Base-by-base conservation (phyloP, 495 filamentous ascomycete species). In the Aspergillus wentii region DNA sequence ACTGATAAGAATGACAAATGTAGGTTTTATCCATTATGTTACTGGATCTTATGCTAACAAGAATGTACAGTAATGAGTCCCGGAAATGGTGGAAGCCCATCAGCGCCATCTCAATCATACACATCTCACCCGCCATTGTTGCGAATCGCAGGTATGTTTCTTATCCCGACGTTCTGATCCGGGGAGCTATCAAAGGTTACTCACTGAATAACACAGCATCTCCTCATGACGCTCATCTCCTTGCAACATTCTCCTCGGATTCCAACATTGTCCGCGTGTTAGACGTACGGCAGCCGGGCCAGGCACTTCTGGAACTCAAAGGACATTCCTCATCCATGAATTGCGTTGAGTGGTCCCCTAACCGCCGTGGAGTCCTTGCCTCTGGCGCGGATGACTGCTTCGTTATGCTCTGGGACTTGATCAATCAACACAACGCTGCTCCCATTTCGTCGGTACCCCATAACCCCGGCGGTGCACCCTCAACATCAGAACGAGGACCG, bases 231-330 rank as follows among this genome's bases (percentile, higher is more conserved):
- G 79, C 86, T 22, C 90, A 99, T 55, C 79, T 99, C 19, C 80
- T 99, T 26, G 91, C 94, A 7, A 99, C 92, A 16, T 97, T 99
- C 57, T 91, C 91, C 14, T 80, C 85, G 57, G 94, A 99, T 56
- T 91, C 85, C 10, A 89, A 83, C 51, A 70, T 96, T 32, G 88
- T 99, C 55, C 84, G 92, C 16, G 94, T 99, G 39, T 81, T 99
- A 11, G 92, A 99, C 51, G 91, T 96, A 10, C 86, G 92, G 13
- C 94, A 97, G 70, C 92, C 92, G 2, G 92, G 92, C 8, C 90
- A 95, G 62, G 92, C 92, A 1, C 72, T 99, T 9, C 76, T 97
- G 15, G 92, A 99, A 55, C 74, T 99, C 29, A 88, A 88, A 22
- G 92, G 92, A n/a, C 94, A 97, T 59, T 74, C 78, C 11, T 83